These are phyloP conservation scores for Penicillium sclerotiorum DNA, from an alignment of 2,329 filamentous ascomycete genomes.

Conservation along the genomic window DNA sequence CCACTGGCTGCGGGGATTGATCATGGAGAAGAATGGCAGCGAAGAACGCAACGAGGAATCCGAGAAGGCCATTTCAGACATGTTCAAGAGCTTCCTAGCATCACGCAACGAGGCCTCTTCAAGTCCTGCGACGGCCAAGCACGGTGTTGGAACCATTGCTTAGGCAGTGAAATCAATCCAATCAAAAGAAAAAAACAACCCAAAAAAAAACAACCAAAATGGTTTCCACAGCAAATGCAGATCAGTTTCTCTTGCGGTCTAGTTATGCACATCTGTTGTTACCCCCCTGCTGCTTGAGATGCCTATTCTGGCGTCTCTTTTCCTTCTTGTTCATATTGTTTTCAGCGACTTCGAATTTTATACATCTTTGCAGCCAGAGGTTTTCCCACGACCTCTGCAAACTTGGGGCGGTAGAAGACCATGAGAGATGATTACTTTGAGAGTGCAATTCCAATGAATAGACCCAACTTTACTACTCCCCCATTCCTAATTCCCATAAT, in stretches of 20 bases:
- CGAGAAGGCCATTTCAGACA: constrained; percentile 50
- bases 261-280: constrained; percentile 15
- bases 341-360: constrained; percentile 16
- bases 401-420: constrained; percentile 17
- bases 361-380: constrained; percentile 11
- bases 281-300: constrained; percentile 16
- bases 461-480: not conserved
- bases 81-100: constrained; percentile 45
- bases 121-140: constrained; percentile 37
- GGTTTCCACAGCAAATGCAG: constrained; percentile 5
- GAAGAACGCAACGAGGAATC: constrained; percentile 36
- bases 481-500: not conserved
- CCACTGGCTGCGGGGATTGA: constrained; percentile 76
- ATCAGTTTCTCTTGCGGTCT: constrained; percentile 9
- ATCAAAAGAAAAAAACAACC: constrained; percentile 17
- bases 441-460: constrained; percentile 12
- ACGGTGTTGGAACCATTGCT: constrained; percentile 34
- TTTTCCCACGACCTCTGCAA: constrained; percentile 14
- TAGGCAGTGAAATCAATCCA: constrained; percentile 14
- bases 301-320: constrained; percentile 5
- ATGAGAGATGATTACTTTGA: constrained; percentile 24
- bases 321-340: constrained; percentile 26
- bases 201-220: constrained; percentile 10
- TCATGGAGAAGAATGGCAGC: constrained; percentile 73
- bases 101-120: constrained; percentile 34